These are phyloP conservation scores for Termitomyces sp. DNA, from an alignment of 768 basidiomycete species.

Conservation along the genomic window DNA sequence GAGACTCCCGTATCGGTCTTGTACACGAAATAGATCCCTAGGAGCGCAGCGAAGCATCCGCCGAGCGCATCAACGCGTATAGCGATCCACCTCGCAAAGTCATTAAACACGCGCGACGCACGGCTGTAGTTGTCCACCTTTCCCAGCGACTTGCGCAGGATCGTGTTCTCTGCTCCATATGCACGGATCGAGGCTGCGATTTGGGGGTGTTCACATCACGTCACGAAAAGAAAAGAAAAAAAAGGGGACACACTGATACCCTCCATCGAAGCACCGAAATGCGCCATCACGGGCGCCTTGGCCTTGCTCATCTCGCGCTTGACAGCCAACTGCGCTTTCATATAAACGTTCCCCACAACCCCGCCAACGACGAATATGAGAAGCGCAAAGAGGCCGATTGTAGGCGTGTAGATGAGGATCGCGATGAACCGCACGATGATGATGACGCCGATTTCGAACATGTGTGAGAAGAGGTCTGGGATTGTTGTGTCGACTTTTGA, in stretches of 20 bases:
- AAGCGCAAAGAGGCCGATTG: conserved; percentile 7
- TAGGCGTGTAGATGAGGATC: conserved; percentile 13
- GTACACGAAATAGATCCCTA: conserved; percentile 54
- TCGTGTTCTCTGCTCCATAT: conserved; percentile 52
- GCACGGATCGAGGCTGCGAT: conserved; percentile 54
- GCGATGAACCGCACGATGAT: conserved; percentile 15
- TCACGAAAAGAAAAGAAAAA: not conserved
- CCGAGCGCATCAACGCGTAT: conserved; percentile 58
- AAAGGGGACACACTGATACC: conserved; percentile 39
- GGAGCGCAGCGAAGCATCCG: conserved; percentile 44
- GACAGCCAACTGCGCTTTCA: conserved; percentile 42
- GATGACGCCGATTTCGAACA: conserved; percentile 13
- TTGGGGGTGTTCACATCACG: too few species aligned
- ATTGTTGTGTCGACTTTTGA: conserved; percentile 34
- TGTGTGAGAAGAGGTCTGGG: conserved; percentile 19
- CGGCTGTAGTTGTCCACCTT: conserved; percentile 52
- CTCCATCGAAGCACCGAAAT: conserved; percentile 51
- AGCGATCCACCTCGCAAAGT: conserved; percentile 33
- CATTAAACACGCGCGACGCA: conserved; percentile 43
- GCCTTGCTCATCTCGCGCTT: conserved; percentile 46
- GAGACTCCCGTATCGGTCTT: conserved; percentile 39
- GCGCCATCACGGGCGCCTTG: conserved; percentile 25
- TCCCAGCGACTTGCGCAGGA: conserved; percentile 37
- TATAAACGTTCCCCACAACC: conserved; percentile 37
- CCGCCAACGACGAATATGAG: conserved; percentile 31